Conservation (phyloP, 495 filamentous ascomycete species). For the Tuber umbilicatum region DNA sequence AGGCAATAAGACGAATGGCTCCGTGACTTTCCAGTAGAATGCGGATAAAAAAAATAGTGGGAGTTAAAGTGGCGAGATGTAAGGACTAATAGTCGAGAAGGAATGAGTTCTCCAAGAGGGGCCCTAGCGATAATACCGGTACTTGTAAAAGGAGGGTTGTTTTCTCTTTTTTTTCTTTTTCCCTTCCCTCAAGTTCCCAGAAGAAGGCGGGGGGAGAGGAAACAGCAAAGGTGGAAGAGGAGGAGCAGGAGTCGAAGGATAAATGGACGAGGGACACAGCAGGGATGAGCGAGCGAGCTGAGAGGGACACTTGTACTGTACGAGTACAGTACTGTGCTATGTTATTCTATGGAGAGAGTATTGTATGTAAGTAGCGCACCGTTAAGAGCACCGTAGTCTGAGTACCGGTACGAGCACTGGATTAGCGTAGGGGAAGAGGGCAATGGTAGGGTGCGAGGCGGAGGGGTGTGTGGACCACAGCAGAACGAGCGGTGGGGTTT, state of each 20-base stretch:
- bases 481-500: not conserved
- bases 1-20: not conserved
- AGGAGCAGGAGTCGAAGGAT: slow-evolving; percentile 1
- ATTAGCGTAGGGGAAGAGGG: not conserved
- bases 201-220: not conserved
- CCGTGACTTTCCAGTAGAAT: not conserved
- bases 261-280: not conserved
- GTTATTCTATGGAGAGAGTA: not conserved
- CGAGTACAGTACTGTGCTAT: not conserved
- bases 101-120: not conserved
- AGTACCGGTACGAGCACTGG: not conserved
- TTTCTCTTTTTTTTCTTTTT: not conserved
- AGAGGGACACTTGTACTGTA: not conserved
- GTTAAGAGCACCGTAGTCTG: not conserved
- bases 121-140: not conserved
- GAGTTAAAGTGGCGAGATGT: not conserved
- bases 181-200: not conserved
- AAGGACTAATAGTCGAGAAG: not conserved
- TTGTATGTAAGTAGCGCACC: not conserved
- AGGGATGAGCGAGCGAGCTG: not conserved
- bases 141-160: not conserved
- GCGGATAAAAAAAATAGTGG: not conserved
- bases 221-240: not conserved
- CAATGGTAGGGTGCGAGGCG: not conserved
- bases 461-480: not conserved